Evolutionary conservation across 164 flowering plant genomes (phyloP).

Genomic region (Malania oleifera): DNA sequence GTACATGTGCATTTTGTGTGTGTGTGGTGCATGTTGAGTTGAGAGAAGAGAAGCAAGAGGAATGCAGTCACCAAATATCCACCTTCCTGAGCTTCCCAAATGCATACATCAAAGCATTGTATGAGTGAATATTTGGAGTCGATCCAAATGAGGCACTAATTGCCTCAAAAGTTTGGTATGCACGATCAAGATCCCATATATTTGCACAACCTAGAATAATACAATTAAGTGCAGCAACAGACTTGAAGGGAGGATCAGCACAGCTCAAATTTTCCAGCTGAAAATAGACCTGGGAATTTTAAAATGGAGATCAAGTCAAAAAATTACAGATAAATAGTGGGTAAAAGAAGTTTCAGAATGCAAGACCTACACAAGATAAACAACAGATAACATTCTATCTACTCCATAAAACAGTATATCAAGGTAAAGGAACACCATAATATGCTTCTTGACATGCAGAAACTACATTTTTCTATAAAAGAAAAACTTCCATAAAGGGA

Average conservation of each 20-base stretch:
- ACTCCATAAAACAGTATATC: no score
- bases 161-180: constrained; percentile 6
- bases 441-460: no score
- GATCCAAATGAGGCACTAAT: neutral
- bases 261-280: constrained; percentile 6
- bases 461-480: no score
- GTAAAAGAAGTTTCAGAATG: neutral
- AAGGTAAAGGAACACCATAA: no score
- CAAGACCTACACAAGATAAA: no score
- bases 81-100: constrained; percentile 5
- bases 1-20: no score
- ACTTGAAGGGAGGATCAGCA: constrained; percentile 4
- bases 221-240: constrained; percentile 5
- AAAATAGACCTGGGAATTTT: constrained; percentile 4
- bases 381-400: no score
- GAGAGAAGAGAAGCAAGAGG: no score
- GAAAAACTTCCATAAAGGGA: no score
- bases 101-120: constrained; percentile 2
- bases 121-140: constrained; percentile 1
- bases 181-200: constrained; percentile 5
- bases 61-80: neutral
- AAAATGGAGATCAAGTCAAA: neutral
- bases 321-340: neutral
- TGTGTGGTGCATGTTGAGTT: no score
- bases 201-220: constrained; percentile 8